Evolutionary conservation across 306 rosid genomes (phyloP).

Genomic region (Oxytropis ochrocephala): DNA sequence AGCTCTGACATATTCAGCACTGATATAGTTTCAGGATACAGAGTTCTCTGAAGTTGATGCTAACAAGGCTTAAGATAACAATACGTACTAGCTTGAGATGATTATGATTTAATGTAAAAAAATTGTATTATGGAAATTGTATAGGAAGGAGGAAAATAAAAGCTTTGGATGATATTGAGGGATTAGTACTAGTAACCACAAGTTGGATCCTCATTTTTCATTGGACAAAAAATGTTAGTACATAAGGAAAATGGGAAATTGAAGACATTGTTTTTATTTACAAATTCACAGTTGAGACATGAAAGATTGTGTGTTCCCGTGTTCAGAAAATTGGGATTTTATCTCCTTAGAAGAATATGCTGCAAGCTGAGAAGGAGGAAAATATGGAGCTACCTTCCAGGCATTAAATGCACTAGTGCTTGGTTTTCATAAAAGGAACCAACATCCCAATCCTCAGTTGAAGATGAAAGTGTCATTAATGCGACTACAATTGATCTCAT

Average conservation of each 20-base stretch:
- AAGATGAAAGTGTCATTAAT: constrained; percentile 59
- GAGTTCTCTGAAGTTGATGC: constrained; percentile 23
- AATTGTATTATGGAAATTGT: no score
- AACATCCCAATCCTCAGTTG: constrained; percentile 64
- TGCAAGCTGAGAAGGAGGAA: neutral
- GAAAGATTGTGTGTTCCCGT: neutral
- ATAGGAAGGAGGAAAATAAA: constrained; percentile 5
- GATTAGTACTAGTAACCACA: neutral
- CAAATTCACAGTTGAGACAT: neutral
- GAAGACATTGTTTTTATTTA: constrained; percentile 2
- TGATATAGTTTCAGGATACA: constrained; percentile 7
- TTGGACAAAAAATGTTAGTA: neutral
- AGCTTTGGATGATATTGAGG: neutral
- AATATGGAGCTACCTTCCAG: constrained; percentile 40
- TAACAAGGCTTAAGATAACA: constrained; percentile 12
- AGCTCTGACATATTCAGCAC: neutral
- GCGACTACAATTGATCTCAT: constrained; percentile 77
- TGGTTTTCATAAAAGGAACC: constrained; percentile 58
- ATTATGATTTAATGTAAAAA: no score
- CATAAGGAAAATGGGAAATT: neutral
- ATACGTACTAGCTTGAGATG: constrained; percentile 1
- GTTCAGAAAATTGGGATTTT: neutral
- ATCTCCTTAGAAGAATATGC: neutral
- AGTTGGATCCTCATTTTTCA: neutral
- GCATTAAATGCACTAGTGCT: constrained; percentile 38